Conservation (phyloP, 2,329 filamentous ascomycete species). For the Sporothrix pseudoabietina region DNA sequence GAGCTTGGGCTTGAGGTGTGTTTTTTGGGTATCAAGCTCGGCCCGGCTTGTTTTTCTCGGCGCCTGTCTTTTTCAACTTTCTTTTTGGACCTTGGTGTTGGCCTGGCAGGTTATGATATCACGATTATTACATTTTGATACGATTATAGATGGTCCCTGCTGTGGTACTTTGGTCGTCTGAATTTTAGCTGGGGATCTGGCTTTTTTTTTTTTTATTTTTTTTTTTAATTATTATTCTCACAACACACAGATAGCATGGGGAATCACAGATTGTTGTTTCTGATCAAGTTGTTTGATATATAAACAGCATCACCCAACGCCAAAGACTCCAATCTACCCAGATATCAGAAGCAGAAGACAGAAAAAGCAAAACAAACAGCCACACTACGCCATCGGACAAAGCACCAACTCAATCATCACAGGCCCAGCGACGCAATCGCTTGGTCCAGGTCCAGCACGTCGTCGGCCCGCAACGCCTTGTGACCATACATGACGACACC, state of each 20-base stretch:
- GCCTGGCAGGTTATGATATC: neutral
- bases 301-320: neutral
- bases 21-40: neutral
- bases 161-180: neutral
- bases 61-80: neutral
- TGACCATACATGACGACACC: slow-evolving; percentile 55
- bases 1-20: neutral
- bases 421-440: slow-evolving; percentile 45
- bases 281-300: neutral
- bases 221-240: neutral
- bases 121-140: neutral
- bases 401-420: neutral
- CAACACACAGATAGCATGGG: neutral
- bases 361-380: neutral
- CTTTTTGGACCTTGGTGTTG: neutral
- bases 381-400: neutral
- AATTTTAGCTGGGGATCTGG: neutral
- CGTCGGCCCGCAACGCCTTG: slow-evolving; percentile 52
- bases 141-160: too few species aligned
- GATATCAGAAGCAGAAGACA: neutral
- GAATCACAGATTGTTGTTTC: neutral
- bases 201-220: neutral
- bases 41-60: neutral
- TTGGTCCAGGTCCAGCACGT: slow-evolving; percentile 58
- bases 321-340: neutral